Evolutionary conservation across 2,329 filamentous ascomycete genomes (phyloP).

Genomic region (Xylariales sp.): DNA sequence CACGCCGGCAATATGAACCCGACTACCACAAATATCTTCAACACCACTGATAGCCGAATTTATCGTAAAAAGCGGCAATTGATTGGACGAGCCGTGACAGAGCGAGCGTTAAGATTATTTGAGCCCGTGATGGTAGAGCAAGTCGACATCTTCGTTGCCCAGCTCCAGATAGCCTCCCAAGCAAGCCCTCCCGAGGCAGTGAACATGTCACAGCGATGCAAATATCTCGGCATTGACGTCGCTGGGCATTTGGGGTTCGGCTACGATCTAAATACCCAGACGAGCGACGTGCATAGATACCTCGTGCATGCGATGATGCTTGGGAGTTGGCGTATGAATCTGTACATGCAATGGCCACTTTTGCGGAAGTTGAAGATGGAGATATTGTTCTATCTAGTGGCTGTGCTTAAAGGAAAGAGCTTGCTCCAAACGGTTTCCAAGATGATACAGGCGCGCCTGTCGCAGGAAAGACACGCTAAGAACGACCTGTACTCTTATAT

Average conservation of each 20-base stretch:
- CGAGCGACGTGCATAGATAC: background rate
- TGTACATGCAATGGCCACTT: constrained; percentile 6
- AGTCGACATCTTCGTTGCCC: constrained; percentile 4
- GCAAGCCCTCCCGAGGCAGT: background rate
- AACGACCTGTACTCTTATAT: constrained; percentile 15
- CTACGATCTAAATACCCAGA: constrained; percentile 14
- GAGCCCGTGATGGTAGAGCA: constrained; percentile 2
- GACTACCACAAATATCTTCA: constrained; percentile 3
- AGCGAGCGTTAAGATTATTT: constrained; percentile 5
- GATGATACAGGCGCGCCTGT: constrained; percentile 17
- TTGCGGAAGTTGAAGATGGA: background rate
- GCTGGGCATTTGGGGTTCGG: constrained; percentile 11
- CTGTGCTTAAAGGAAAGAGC: constrained; percentile 10
- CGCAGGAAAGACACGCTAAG: constrained; percentile 5
- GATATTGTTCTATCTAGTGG: constrained; percentile 4
- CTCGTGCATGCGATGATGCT: constrained; percentile 3
- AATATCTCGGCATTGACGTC: constrained; percentile 23
- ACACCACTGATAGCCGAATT: constrained; percentile 3
- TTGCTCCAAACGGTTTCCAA: constrained; percentile 2
- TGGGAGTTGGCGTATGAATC: constrained; percentile 3
- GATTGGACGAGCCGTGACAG: constrained; percentile 4
- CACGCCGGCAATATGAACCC: background rate
- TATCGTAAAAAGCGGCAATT: constrained; percentile 8
- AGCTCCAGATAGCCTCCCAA: background rate
- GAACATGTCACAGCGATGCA: constrained; percentile 10